phyloP scores from a whole-genome alignment of 306 rosid species.

The Prunus armeniaca region DNA sequence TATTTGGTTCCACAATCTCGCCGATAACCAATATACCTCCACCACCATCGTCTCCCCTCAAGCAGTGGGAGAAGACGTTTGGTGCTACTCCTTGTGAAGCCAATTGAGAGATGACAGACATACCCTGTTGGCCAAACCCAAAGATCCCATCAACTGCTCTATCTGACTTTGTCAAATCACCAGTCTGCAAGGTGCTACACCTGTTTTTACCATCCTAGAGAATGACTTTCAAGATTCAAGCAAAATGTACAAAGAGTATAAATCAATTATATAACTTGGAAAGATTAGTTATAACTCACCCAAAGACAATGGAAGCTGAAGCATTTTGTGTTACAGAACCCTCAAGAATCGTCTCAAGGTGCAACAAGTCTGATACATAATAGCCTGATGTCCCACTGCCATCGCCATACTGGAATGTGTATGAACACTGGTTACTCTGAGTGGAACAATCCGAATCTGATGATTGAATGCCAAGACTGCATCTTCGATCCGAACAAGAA shows the following conservation, averaged over 20 bases:
- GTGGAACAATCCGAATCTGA: slow-evolving; percentile 69
- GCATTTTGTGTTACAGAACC: slow-evolving; percentile 60
- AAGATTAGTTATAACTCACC: slow-evolving; percentile 52
- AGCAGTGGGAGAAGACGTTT: slow-evolving; percentile 86
- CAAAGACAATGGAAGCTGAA: slow-evolving; percentile 77
- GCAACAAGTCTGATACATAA: slow-evolving; percentile 73
- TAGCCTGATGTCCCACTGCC: slow-evolving; percentile 97
- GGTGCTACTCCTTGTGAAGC: slow-evolving; percentile 85
- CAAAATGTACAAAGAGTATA: neutral
- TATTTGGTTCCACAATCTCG: slow-evolving; percentile 80
- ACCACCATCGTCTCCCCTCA: slow-evolving; percentile 81
- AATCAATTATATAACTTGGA: slow-evolving; percentile 1
- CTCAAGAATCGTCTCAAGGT: slow-evolving; percentile 54
- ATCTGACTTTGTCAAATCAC: slow-evolving; percentile 86
- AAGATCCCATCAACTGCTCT: slow-evolving; percentile 96
- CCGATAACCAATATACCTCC: slow-evolving; percentile 97
- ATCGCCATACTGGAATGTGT: slow-evolving; percentile 91
- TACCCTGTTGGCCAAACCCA: slow-evolving; percentile 83
- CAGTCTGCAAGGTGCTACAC: slow-evolving; percentile 80
- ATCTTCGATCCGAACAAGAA: slow-evolving; percentile 78
- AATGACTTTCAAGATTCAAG: slow-evolving; percentile 30
- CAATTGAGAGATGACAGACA: slow-evolving; percentile 92
- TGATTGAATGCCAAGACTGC: slow-evolving; percentile 59
- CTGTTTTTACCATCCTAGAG: slow-evolving; percentile 52
- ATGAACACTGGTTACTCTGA: slow-evolving; percentile 74